phyloP scores from a whole-genome alignment of 345 rosid genomes.

The Arabidopsis suecica region DNA sequence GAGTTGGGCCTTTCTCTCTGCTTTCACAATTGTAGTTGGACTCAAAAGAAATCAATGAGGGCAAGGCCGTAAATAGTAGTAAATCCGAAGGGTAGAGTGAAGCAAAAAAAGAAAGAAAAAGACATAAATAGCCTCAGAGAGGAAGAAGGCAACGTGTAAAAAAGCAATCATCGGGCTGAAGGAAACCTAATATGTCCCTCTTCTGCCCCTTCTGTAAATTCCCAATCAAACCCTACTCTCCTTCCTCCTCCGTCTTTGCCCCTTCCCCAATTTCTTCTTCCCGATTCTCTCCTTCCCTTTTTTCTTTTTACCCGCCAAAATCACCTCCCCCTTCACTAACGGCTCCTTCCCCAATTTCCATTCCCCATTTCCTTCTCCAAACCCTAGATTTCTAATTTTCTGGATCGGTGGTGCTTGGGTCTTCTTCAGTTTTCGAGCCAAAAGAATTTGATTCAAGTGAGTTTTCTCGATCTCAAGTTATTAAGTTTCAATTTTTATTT shows the following conservation, averaged over 20 bases:
- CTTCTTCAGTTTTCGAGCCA: slow-evolving; percentile 11
- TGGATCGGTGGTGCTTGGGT: slow-evolving; percentile 16
- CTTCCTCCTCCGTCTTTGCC: slow-evolving; percentile 40
- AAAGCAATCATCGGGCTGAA: slow-evolving; percentile 42
- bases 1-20: not conserved
- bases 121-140: slow-evolving; percentile 56
- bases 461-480: not conserved
- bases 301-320: slow-evolving; percentile 59
- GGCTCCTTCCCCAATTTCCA: slow-evolving; percentile 24
- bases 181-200: slow-evolving; percentile 57
- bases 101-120: not conserved
- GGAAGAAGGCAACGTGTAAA: slow-evolving; percentile 33
- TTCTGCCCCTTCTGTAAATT: slow-evolving; percentile 68
- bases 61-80: slow-evolving; percentile 30
- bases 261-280: slow-evolving; percentile 10
- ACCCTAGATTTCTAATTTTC: slow-evolving; percentile 20
- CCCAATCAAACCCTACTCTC: slow-evolving; percentile 52
- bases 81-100: not conserved
- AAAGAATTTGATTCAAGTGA: slow-evolving; percentile 17
- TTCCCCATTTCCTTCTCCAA: not conserved
- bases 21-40: not conserved
- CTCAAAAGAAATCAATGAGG: not conserved
- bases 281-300: slow-evolving; percentile 6
- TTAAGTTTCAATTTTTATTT: slow-evolving; percentile 25
- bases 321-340: slow-evolving; percentile 33